phyloP scores from a whole-genome alignment of 2,329 filamentous ascomycete genomes.

The Xylariaceae sp. region DNA sequence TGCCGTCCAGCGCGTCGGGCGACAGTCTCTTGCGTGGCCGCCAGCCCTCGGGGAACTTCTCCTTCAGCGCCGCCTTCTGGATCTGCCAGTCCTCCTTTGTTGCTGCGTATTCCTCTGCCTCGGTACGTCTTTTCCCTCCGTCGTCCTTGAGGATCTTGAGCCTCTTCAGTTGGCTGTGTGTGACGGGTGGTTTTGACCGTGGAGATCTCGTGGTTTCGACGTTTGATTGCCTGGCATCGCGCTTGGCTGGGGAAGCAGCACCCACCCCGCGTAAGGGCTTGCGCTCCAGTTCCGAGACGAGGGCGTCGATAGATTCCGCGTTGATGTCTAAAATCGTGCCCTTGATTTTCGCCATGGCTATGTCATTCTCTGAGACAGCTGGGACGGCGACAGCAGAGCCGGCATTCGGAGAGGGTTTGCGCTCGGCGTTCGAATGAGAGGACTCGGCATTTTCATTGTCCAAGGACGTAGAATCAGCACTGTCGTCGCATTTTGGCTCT shows the following conservation, averaged over 20 bases:
- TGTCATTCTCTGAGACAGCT: slow-evolving; percentile 12
- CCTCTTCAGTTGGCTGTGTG: slow-evolving; percentile 20
- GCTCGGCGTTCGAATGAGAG: neutral
- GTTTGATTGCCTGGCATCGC: neutral
- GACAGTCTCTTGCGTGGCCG: slow-evolving; percentile 79
- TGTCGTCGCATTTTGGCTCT: slow-evolving; percentile 4
- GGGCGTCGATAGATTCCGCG: slow-evolving; percentile 31
- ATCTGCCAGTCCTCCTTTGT: slow-evolving; percentile 58
- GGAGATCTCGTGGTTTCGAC: neutral
- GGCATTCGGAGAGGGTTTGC: slow-evolving; percentile 3
- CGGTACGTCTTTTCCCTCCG: neutral
- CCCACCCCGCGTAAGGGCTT: neutral
- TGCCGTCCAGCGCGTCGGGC: slow-evolving; percentile 85
- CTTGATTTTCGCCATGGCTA: slow-evolving; percentile 20
- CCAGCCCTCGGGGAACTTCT: slow-evolving; percentile 82
- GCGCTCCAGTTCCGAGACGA: slow-evolving; percentile 5
- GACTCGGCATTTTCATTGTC: neutral
- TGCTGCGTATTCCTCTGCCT: slow-evolving; percentile 13
- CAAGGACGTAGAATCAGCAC: neutral
- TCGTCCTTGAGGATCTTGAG: slow-evolving; percentile 23
- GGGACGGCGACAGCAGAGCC: slow-evolving; percentile 4
- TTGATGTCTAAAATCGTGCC: slow-evolving; percentile 31
- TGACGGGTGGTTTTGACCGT: slow-evolving; percentile 9
- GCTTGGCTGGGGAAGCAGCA: neutral
- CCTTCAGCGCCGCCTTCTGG: slow-evolving; percentile 67